Evolutionary conservation across 2,329 filamentous ascomycete species (phyloP), one percentile per base, ranked within the genome.

Genomic region (Calonectria pauciramosa): DNA sequence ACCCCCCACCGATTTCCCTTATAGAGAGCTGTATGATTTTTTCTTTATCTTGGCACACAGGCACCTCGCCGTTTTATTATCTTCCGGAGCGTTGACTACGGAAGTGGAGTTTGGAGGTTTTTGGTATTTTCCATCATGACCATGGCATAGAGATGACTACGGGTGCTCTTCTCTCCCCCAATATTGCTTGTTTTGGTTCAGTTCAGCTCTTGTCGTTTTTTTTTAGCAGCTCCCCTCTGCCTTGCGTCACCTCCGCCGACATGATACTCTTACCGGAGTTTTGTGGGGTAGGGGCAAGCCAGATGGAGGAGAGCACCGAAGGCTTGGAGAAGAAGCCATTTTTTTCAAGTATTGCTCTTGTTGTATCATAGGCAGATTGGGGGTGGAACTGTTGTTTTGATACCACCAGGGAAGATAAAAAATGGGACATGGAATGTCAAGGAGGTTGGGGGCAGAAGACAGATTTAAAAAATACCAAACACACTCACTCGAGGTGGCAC

Each of bases 91-190:
- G 60, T 78, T 79, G 66, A 73, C 72, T 78, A 80, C 63, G 67
- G 67, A 76, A 73, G 71, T 41, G 77, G 78, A 76, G 76, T 81
- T 79, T 73, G 76, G 75, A 59, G 72, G 70, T 70, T 56, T 73
- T 76, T 79, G 69, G 72, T 75, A 79, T 75, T 81, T 81, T 70
- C 66, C 77, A 77, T 79, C 30, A 79, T 65, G 73, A 78, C 72
- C 73, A 80, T 71, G 77, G 74, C 74, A 81, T 80, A 80, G 80
- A 81, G 75, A 80, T 72, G 73, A 78, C 74, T 72, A 73, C 44
- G 72, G 77, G 68, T 78, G 78, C 74, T 75, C 72, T 66, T 76
- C 72, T 52, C 68, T 30, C 36, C 41, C 70, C 38, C 30, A 51
- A 51, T 74, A 67, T 72, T 64, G 49, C 47, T 72, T 64, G 38